Percentiles rank a stretch among this genome's conserved stretches.
Conservation (phyloP, 2,329 filamentous ascomycete species). For the Arthrobotrys musiformis region DNA sequence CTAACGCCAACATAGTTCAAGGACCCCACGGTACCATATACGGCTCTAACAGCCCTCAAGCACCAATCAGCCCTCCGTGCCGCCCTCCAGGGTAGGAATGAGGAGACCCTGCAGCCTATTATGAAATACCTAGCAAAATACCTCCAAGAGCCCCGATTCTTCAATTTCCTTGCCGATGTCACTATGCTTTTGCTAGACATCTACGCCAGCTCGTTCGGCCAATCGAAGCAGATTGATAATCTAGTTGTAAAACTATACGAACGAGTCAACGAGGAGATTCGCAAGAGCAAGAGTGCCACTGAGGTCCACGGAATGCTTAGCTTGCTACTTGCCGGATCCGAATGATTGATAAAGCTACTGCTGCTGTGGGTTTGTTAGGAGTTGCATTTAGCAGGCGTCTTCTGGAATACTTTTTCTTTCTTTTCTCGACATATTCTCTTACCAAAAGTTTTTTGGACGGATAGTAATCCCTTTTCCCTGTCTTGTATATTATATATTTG, state of each 20-base stretch:
- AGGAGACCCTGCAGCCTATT: constrained; percentile 81
- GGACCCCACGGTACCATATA: constrained; percentile 68
- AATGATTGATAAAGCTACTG: background rate
- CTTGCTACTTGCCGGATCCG: constrained; percentile 70
- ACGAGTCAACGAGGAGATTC: constrained; percentile 79
- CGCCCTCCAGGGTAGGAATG: constrained; percentile 82
- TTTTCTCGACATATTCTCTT: background rate
- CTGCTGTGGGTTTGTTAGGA: constrained; percentile 6
- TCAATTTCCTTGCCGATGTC: constrained; percentile 83
- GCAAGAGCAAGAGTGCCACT: constrained; percentile 83
- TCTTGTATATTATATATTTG: constrained; percentile 32
- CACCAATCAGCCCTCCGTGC: constrained; percentile 86
- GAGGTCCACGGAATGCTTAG: constrained; percentile 90
- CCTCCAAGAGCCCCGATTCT: constrained; percentile 83
- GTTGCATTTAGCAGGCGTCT: constrained; percentile 53
- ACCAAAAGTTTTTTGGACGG: constrained; percentile 25
- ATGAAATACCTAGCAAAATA: constrained; percentile 83
- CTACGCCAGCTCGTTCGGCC: constrained; percentile 81
- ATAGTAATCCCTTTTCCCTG: constrained; percentile 6
- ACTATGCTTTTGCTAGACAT: constrained; percentile 80
- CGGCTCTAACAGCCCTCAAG: constrained; percentile 82
- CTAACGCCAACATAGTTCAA: constrained; percentile 50
- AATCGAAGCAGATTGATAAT: constrained; percentile 76
- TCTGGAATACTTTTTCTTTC: background rate
- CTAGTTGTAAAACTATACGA: constrained; percentile 76